Conservation (phyloP, 768 basidiomycete species). For the Daedaleopsis sinensis region DNA sequence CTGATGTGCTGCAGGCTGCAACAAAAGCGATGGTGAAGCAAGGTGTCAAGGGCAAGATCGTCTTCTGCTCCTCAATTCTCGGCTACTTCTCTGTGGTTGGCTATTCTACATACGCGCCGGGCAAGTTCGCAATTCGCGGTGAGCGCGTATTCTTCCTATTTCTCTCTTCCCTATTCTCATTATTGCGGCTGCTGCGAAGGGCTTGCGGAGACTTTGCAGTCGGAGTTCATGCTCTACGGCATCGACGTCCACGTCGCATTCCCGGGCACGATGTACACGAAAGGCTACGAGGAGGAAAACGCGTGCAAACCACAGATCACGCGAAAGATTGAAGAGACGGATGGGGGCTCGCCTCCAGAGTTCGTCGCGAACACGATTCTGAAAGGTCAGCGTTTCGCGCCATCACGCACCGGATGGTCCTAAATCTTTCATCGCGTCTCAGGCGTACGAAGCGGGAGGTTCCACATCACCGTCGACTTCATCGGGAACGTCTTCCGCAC, state of each 20-base stretch:
- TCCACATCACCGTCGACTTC: constrained; percentile 76
- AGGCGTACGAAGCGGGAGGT: constrained; percentile 72
- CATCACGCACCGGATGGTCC: background rate
- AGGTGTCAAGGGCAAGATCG: constrained; percentile 65
- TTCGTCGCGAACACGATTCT: constrained; percentile 61
- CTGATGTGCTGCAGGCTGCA: constrained; percentile 51
- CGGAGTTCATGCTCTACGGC: constrained; percentile 76
- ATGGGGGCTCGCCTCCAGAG: constrained; percentile 65
- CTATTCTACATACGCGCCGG: constrained; percentile 79
- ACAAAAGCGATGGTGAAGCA: constrained; percentile 63
- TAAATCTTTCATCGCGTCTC: background rate
- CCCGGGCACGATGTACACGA: constrained; percentile 79
- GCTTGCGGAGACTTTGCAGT: constrained; percentile 81
- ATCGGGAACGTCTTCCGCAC: constrained; percentile 69
- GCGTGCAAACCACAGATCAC: constrained; percentile 76
- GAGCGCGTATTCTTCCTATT: constrained; percentile 6
- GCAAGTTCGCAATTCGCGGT: constrained; percentile 88
- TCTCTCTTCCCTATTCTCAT: background rate
- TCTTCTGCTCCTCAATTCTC: constrained; percentile 75
- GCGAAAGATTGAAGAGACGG: constrained; percentile 74
- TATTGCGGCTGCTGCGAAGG: constrained; percentile 43
- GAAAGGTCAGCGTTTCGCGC: constrained; percentile 44
- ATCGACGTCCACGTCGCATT: constrained; percentile 82
- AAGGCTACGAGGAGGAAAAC: constrained; percentile 78
- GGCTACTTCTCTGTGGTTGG: constrained; percentile 79